Conservation (phyloP, 345 rosid genomes). For the Mercurialis annua region DNA sequence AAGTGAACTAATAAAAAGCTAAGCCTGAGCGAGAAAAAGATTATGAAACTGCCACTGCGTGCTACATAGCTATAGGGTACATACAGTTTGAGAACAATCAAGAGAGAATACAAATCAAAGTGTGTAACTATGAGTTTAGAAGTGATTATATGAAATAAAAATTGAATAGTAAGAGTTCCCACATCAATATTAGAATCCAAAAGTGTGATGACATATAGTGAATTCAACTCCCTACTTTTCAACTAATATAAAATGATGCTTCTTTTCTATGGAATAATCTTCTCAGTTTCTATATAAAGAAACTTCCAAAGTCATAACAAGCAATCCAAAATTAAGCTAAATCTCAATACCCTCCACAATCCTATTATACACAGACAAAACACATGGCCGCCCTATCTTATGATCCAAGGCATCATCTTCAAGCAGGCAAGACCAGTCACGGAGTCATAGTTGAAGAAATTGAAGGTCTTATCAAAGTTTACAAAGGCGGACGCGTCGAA, state of each 20-base stretch:
- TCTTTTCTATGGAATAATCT: neutral
- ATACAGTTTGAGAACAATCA: too few relatives aligned
- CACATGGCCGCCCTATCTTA: slow-evolving; percentile 18
- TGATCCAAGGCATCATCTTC: slow-evolving; percentile 21
- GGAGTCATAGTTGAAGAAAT: slow-evolving; percentile 22
- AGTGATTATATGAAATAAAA: too few relatives aligned
- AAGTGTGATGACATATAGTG: slow-evolving; percentile 3
- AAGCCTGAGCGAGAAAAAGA: too few relatives aligned
- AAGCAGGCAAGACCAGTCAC: slow-evolving; percentile 9
- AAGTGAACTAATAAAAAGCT: too few relatives aligned
- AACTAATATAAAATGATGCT: slow-evolving; percentile 3
- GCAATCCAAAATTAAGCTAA: neutral
- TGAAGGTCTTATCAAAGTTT: slow-evolving; percentile 28
- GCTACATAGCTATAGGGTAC: too few relatives aligned
- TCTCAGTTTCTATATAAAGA: slow-evolving; percentile 26
- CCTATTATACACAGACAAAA: neutral
- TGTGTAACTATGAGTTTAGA: too few relatives aligned
- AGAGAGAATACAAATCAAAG: too few relatives aligned
- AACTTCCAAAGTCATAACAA: neutral
- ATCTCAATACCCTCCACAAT: too few relatives aligned
- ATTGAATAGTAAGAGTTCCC: slow-evolving; percentile 9
- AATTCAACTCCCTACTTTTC: slow-evolving; percentile 22
- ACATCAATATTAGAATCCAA: slow-evolving; percentile 23
- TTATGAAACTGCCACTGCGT: too few relatives aligned
- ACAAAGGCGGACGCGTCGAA: slow-evolving; percentile 26